Evolutionary conservation across 78 protist species (phyloP).

Genomic region (Dictyostelium citrinum): DNA sequence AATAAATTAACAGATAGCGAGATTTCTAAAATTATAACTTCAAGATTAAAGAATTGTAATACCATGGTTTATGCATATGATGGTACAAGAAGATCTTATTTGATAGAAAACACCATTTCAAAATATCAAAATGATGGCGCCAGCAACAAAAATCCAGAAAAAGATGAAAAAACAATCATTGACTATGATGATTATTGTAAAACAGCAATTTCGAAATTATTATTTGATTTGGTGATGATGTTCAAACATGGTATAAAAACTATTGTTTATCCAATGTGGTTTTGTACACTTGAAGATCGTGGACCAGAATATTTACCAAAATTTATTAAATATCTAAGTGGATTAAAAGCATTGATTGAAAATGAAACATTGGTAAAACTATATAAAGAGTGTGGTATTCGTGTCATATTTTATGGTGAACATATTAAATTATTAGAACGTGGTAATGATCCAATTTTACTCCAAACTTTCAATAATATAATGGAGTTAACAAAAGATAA

Average conservation of each 20-base stretch:
- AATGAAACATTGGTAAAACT: background rate
- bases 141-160: background rate
- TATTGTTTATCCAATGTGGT: conserved; percentile 69
- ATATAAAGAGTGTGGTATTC: background rate
- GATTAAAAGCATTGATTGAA: background rate
- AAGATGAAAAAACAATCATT: background rate
- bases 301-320: conserved; percentile 54
- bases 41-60: background rate
- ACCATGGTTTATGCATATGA: conserved; percentile 71
- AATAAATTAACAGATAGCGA: background rate
- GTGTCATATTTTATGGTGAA: conserved; percentile 55
- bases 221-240: conserved; percentile 34
- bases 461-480: background rate
- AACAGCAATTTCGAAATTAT: conserved; percentile 2
- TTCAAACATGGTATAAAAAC: conserved; percentile 49
- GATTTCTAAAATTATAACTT: background rate
- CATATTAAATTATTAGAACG: conserved; percentile 3
- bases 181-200: conserved; percentile 28
- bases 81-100: conserved; percentile 58
- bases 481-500: background rate
- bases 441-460: background rate
- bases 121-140: background rate
- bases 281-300: conserved; percentile 39
- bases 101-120: conserved; percentile 6
- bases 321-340: conserved; percentile 40